Evolutionary conservation across 345 rosid genomes (phyloP).

Genomic region (Isatis tinctoria): DNA sequence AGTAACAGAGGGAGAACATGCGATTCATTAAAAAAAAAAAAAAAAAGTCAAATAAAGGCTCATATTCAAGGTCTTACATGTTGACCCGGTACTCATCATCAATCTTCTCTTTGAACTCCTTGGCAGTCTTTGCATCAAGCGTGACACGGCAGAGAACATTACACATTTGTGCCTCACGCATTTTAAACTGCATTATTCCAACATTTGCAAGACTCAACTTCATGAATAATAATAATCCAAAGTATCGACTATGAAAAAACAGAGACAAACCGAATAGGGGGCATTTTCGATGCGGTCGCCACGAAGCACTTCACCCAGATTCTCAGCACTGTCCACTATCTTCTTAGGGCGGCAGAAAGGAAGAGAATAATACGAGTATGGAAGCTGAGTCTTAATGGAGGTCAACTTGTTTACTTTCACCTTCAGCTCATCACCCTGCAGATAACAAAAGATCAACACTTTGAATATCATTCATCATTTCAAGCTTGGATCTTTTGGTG

Average conservation of each 20-base stretch:
- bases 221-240: background rate
- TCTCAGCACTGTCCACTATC: conserved; percentile 89
- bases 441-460: background rate
- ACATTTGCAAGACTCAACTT: background rate
- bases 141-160: conserved; percentile 47
- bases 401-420: conserved; percentile 95
- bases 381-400: conserved; percentile 90
- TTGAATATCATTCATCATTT: background rate
- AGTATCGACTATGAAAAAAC: background rate
- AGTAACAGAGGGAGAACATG: background rate
- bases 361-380: conserved; percentile 78
- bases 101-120: conserved; percentile 82
- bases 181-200: conserved; percentile 62
- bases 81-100: conserved; percentile 91
- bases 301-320: conserved; percentile 97
- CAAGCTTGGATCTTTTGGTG: background rate
- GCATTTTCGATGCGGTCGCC: conserved; percentile 97
- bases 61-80: conserved; percentile 48
- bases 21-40: background rate
- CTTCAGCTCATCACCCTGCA: conserved; percentile 68
- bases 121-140: conserved; percentile 59
- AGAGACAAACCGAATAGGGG: conserved; percentile 58
- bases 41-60: background rate
- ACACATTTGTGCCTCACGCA: conserved; percentile 91
- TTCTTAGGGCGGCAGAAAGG: conserved; percentile 65